These are phyloP conservation scores for Camelina hispida DNA, from an alignment of 345 rosid genomes.

Conservation along the genomic window DNA sequence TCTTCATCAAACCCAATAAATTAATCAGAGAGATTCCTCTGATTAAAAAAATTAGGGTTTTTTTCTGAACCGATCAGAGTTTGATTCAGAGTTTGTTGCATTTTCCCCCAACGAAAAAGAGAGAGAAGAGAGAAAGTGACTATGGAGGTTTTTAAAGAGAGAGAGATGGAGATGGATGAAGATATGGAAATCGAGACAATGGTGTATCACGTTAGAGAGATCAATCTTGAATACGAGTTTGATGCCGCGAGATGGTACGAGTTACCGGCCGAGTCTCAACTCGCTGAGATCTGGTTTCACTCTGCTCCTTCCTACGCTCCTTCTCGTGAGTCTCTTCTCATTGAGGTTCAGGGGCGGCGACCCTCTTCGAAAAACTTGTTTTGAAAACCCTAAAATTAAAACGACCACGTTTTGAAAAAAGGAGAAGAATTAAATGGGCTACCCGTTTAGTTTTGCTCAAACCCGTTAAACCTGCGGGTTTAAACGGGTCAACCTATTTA, in stretches of 20 bases:
- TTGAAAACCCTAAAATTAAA: too few relatives aligned
- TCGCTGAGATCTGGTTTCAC: constrained; percentile 82
- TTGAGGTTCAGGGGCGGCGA: too few relatives aligned
- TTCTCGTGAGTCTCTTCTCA: constrained; percentile 69
- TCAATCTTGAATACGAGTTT: constrained; percentile 88
- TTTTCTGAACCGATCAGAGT: constrained; percentile 14
- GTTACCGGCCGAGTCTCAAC: constrained; percentile 62
- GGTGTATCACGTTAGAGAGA: constrained; percentile 66
- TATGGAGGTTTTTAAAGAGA: constrained; percentile 20
- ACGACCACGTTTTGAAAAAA: too few relatives aligned
- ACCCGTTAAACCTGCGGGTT: too few relatives aligned
- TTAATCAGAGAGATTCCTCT: constrained; percentile 36
- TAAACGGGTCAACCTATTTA: too few relatives aligned
- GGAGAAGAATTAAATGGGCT: too few relatives aligned
- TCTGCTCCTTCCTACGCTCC: constrained; percentile 72
- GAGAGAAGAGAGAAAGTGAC: constrained; percentile 5
- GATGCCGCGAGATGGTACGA: constrained; percentile 88
- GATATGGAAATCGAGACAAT: constrained; percentile 65
- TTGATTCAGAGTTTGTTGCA: constrained; percentile 27
- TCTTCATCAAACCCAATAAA: constrained; percentile 32
- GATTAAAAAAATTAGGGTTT: constrained; percentile 47
- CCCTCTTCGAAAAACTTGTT: too few relatives aligned
- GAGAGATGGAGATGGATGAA: constrained; percentile 52
- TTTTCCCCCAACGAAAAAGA: constrained; percentile 15
- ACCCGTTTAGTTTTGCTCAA: too few relatives aligned